Evolutionary conservation across 192 early-diverging fungal genomes (phyloP), one percentile per base, ranked within the genome.

Genomic region (Gonapodya prolifera): DNA sequence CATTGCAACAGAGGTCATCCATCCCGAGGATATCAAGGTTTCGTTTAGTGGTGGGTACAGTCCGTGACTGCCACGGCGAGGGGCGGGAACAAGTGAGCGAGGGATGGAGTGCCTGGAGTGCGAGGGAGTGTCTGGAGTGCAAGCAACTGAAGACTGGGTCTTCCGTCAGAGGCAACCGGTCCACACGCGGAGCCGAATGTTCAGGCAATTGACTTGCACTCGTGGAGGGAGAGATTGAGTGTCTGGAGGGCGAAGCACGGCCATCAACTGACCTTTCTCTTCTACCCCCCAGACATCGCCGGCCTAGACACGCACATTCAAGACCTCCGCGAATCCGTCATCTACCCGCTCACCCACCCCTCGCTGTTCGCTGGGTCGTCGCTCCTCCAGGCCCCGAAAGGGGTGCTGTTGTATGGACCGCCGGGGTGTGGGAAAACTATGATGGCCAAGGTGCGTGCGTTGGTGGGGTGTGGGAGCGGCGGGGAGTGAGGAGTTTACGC

Each of bases 371-470:
- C 90, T 30, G 90, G 91, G 29, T 84, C 91, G 1, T 93, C 93
- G 17, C 83, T 99, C 45, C 82, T 98, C 69, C 95, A 94, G 1
- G 92, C 95, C 2, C 95, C 98, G 34, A 95, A 96, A 77, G 98
- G 98, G 33, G 94, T 97, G 28, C 80, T 98, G 36, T 83, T 99
- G n/a, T 95, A 96, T 82, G 97, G 96, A 2, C 95, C 96, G 36
- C 95, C 96, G 18, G 91, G 96, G 30, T 96, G 95, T 78, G 98
- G 98, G 70, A 99, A 99, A 82, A 99, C 96, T 18, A 97, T 99
- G 95, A 80, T 97, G 80, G 98, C 98, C 74, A 98, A 98, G 45
- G 45, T 61, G 8, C 8, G 45, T 61, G 8, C n/a, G n/a, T n/a
- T n/a, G n/a, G n/a, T n/a, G n/a, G n/a, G n/a, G n/a, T n/a, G n/a